Conservation (phyloP, 1,284 basidiomycete species). For the Pseudozyma sp. region DNA sequence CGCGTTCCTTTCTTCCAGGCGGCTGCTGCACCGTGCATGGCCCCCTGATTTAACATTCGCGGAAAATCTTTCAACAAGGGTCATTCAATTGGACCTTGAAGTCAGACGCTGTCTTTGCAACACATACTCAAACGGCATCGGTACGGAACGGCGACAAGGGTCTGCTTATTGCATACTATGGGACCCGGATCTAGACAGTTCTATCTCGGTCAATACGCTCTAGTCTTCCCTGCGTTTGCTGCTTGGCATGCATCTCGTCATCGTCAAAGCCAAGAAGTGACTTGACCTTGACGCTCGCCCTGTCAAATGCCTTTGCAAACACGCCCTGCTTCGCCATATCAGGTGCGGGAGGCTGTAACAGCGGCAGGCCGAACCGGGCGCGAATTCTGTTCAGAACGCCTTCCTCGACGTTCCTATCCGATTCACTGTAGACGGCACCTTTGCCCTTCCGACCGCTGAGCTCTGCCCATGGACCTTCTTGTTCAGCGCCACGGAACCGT, state of each 20-base stretch:
- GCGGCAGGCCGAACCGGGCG: conserved; percentile 24
- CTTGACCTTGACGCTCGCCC: conserved; percentile 14
- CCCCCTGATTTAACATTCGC: not conserved
- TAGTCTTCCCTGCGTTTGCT: conserved; percentile 33
- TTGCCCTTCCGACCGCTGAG: conserved; percentile 34
- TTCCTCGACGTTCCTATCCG: conserved; percentile 40
- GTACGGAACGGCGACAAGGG: too few species aligned
- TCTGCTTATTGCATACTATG: not conserved
- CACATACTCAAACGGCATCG: too few species aligned
- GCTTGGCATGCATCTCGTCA: conserved; percentile 34
- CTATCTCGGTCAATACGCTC: conserved; percentile 41
- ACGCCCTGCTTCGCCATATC: conserved; percentile 8
- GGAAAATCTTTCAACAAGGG: not conserved
- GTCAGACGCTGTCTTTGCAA: too few species aligned
- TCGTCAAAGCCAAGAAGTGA: conserved; percentile 42
- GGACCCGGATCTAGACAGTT: conserved; percentile 16
- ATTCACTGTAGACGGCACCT: conserved; percentile 45
- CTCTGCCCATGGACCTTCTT: conserved; percentile 47
- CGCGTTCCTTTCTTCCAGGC: conserved; percentile 27
- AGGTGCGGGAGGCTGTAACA: conserved; percentile 17
- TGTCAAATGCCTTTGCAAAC: conserved; percentile 11
- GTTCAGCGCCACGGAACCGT: conserved; percentile 41
- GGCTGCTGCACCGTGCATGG: conserved; percentile 6
- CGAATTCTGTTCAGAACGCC: conserved; percentile 42
- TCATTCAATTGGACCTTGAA: too few species aligned